Percentiles rank a stretch among this genome's conserved stretches.
These are phyloP conservation scores for Colletotrichum aenigma DNA, from an alignment of 2,329 filamentous ascomycete species.

Conservation along the genomic window DNA sequence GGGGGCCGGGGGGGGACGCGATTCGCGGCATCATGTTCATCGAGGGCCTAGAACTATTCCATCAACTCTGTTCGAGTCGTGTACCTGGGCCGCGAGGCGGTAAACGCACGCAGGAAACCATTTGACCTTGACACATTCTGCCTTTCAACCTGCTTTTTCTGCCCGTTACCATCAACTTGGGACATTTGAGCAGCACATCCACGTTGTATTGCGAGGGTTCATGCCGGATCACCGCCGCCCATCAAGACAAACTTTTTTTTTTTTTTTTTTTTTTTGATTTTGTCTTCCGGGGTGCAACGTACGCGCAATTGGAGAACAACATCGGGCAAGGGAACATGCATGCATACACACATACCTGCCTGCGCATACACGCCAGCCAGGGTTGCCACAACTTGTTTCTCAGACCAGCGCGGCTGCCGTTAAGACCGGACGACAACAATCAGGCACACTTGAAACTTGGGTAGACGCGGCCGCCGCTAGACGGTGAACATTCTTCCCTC, in stretches of 20 bases:
- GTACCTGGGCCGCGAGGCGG: neutral
- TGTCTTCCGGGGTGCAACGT: neutral
- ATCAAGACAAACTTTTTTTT: neutral
- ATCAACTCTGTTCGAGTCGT: slow-evolving; percentile 11
- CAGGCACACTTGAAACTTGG: slow-evolving; percentile 5
- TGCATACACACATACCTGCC: neutral
- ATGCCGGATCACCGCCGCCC: neutral
- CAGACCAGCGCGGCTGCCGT: neutral
- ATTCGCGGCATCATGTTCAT: neutral
- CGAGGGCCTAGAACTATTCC: slow-evolving; percentile 14
- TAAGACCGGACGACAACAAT: neutral
- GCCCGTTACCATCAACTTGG: neutral
- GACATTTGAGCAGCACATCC: neutral
- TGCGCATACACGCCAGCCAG: neutral
- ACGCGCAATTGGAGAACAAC: neutral
- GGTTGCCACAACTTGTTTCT: neutral
- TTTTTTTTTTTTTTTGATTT: neutral
- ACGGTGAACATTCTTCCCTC: neutral
- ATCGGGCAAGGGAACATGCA: neutral
- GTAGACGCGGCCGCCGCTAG: neutral
- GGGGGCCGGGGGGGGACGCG: neutral
- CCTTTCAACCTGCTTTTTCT: neutral
- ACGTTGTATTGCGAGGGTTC: neutral
- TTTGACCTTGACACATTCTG: neutral
- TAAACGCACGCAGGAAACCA: neutral